phyloP scores from a whole-genome alignment of 345 rosid species.

The Capsella bursapastoris region DNA sequence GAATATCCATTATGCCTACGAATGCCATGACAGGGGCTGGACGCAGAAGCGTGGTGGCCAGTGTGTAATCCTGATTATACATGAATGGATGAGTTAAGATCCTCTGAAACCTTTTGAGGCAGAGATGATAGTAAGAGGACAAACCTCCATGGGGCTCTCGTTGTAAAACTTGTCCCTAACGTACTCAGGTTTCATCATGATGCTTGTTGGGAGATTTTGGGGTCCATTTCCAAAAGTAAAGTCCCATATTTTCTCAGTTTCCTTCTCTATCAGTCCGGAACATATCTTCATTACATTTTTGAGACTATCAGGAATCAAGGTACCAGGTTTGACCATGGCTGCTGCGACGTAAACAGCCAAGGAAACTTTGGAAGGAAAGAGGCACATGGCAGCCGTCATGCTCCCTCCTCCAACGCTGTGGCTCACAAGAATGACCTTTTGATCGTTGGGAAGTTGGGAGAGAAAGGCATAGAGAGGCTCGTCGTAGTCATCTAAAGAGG shows the following conservation, averaged over 20 bases:
- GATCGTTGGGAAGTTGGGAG: conserved; percentile 42
- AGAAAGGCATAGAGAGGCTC: conserved; percentile 49
- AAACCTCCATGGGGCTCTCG: conserved; percentile 50
- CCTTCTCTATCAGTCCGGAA: conserved; percentile 27
- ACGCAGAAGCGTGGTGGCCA: conserved; percentile 46
- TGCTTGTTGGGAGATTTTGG: conserved; percentile 47
- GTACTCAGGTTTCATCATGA: conserved; percentile 45
- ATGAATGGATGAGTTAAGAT: conserved; percentile 7
- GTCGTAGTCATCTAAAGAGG: conserved; percentile 50
- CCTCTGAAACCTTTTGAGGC: not conserved
- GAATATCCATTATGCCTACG: conserved; percentile 29
- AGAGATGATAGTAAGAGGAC: not conserved
- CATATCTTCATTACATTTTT: conserved; percentile 37
- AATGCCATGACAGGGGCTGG: conserved; percentile 48
- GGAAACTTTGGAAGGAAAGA: conserved; percentile 42
- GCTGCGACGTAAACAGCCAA: conserved; percentile 56
- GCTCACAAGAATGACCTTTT: conserved; percentile 56
- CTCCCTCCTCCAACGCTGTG: conserved; percentile 59
- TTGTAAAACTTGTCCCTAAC: conserved; percentile 40
- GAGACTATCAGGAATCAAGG: conserved; percentile 11
- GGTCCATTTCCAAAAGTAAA: conserved; percentile 45
- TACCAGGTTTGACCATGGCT: conserved; percentile 54
- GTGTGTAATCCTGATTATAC: conserved; percentile 40
- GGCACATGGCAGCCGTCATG: conserved; percentile 52
- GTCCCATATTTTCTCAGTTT: conserved; percentile 40